Evolutionary conservation across 2,329 filamentous ascomycete species (phyloP).

Genomic region (Calonectria pauciramosa): DNA sequence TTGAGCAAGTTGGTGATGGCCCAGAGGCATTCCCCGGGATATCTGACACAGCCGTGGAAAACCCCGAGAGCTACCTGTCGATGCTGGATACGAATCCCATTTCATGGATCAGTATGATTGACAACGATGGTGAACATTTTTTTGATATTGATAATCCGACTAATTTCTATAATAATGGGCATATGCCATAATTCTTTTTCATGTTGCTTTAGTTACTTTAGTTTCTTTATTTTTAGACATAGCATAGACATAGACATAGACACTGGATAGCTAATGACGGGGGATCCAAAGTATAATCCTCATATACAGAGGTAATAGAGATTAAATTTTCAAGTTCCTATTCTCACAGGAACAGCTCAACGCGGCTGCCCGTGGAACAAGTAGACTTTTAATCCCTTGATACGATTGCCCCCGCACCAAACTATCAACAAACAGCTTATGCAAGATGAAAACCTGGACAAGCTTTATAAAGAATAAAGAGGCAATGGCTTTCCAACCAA

Average conservation of each 20-base stretch:
- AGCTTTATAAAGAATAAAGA: no score
- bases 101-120: not conserved
- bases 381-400: no score
- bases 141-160: fast-evolving
- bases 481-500: no score
- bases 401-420: no score
- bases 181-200: not conserved
- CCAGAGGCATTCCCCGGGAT: not conserved
- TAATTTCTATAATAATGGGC: not conserved
- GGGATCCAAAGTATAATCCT: not conserved
- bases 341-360: no score
- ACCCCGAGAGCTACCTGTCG: not conserved
- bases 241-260: not conserved
- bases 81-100: not conserved
- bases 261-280: not conserved
- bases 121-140: not conserved
- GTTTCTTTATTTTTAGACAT: not conserved
- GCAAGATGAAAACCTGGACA: no score
- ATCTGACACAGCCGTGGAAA: not conserved
- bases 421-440: no score
- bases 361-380: no score
- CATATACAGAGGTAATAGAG: not conserved
- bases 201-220: not conserved
- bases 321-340: not conserved
- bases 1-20: not conserved